Base-by-base conservation (phyloP, 2,329 filamentous ascomycete species). In the Exophiala bonariae region DNA sequence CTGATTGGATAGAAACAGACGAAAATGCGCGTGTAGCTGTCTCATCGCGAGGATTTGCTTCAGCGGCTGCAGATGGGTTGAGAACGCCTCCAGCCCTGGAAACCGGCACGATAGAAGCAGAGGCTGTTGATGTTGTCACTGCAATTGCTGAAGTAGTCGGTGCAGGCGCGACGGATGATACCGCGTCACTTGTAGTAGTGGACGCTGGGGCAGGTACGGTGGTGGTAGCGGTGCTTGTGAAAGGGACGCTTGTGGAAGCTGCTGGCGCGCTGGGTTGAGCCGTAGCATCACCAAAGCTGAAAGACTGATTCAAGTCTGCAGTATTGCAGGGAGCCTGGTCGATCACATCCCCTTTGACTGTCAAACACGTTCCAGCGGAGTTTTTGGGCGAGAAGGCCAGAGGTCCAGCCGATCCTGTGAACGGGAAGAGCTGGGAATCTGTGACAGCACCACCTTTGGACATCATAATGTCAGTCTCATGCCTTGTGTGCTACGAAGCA, bases 361-460 rank as follows among this genome's bases (percentile, higher is more conserved):
- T 44, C 30, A 54, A 42, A 32, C 50, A 54, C 34, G 34, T 48
- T 19, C 50, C 50, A 41, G 50, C 18, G 10, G 42, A 23, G 32
- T 54, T 54, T 11, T 33, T 31, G 2, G 48, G 50, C 9, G 41
- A 32, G 13, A 54, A 39, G 10, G 50, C 19, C 32, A 52, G 32
- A 10, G 47, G 50, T 19, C 42, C 50, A 13, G 47, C 43, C 40
- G 37, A 31, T 10, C 50, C 50, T 22, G 16, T 40, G 39, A 50
- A 47, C n/a, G 41, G 41, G 38, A 53, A 53, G 16, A 53, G 47
- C 19, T 53, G 50, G 7, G 50, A 53, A 31, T 53, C 33, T 11
- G 50, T 53, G 13, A 47, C 42, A 20, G 31, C 19, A 16, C 50
- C 50, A 35, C 45, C 49, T 52, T 26, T 11, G 23, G 19, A 45